Base-by-base conservation (phyloP, 2,329 filamentous ascomycete species). In the Neobulgaria alba region DNA sequence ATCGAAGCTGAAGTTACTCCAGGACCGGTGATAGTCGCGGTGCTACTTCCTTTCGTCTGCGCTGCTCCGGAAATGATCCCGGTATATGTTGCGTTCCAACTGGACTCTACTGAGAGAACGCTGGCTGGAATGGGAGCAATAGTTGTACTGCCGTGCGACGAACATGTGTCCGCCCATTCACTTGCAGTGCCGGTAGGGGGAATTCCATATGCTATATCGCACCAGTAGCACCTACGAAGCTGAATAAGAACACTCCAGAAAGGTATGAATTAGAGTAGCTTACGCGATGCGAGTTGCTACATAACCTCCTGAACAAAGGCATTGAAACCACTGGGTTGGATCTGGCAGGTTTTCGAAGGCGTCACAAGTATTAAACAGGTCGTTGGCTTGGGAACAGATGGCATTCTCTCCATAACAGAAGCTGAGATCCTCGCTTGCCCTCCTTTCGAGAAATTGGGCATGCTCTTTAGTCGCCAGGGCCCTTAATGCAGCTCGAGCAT, bases 271-370 rank as follows among this genome's bases (percentile, higher is more conserved):
- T 15, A 20, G 19, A 26, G 20, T 20, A 14, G 33, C 45, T 26
- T 29, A 48, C 45, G 39, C 42, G 29, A 36, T 14, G 3, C 23
- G 26, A 3, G 37, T 38, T 17, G 45, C 36, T 12, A 42, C 35
- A 29, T 31, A 45, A 5, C 46, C 46, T 35, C 39, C 41, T 18
- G 18, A 37, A 19, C 46, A 48, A 7, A 45, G n/a, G 15, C 46
- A 48, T 19, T 48, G 33, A 31, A 39, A 41, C 12, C 19, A 45
- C 20, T 38, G 46, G 3, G 40, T 43, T 21, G 18, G 32, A 14
- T 48, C 42, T 12, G 17, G 15, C 9, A 39, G 32, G 10, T 17
- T 41, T 15, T 34, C 21, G 19, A 48, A 43, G 21, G 32, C 30
- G 5, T 36, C 29, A 23, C 42, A 48, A 31, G 23, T 5, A 10